Base-by-base conservation (phyloP, 352 stramenopile genomes). In the Globisporangium polare region DNA sequence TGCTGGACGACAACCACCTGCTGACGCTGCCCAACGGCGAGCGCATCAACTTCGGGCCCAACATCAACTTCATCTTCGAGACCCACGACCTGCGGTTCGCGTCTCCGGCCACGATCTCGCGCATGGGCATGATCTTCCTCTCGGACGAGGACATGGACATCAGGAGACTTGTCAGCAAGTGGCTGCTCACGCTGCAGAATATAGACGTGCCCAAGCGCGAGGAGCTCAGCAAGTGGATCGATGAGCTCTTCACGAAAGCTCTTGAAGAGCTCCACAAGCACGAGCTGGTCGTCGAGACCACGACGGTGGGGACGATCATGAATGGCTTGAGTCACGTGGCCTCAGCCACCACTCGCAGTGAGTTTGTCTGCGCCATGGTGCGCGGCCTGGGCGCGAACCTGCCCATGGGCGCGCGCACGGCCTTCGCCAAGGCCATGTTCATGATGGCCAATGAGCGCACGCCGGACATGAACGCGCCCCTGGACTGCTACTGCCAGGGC, bases 41-140 rank as follows among this genome's bases (percentile, higher is more conserved):
- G 60, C 87, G 96, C 22, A 99, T 99, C 63, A 95, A 85, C 70
- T 98, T 99, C 62, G 91, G 90, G 0, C 67, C 78, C 0, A 98
- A 99, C 68, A 88, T 98, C 33, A 99, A 99, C 64, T 98, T 99
- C 60, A 68, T 98, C 1, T 99, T 99, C 55, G 96, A 99, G 70
- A 98, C 94, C 17, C 90, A 98, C 58, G 92, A 99, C 63, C 67
- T 99, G 7, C 73, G 77, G 0, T 98, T 98, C 54, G 96, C 96
- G 9, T 98, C 93, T 3, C 96, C 96, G 0, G 96, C 96, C n/a
- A 99, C 96, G 1, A 95, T 99, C 45, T 98, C 91, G 13, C 78
- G 96, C 60, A 98, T 98, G 89, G 96, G 95, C 2, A 98, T 99
- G 94, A 98, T 99, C 60, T 98, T 98, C 70, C 72, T 98, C 15